These are phyloP conservation scores for Scolecobasidium constrictum DNA, from an alignment of 2,329 filamentous ascomycete genomes.

Conservation along the genomic window DNA sequence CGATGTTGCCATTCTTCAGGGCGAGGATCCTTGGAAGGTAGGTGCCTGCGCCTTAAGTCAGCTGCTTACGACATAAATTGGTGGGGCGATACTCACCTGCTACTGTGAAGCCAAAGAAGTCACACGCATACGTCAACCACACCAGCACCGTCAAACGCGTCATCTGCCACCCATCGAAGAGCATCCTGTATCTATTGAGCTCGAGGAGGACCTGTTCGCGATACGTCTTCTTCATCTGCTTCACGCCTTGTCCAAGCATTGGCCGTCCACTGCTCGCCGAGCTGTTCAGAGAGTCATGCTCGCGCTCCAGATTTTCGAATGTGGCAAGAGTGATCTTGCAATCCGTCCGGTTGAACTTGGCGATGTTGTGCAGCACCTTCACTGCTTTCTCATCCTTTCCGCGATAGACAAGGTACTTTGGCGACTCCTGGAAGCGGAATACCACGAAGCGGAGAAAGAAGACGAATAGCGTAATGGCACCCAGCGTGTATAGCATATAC, in stretches of 20 bases:
- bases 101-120: conserved; percentile 40
- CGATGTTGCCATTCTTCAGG: conserved; percentile 37
- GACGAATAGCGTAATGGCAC: conserved; percentile 59
- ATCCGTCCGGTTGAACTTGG: conserved; percentile 50
- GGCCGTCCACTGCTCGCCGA: conserved; percentile 10
- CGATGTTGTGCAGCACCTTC: conserved; percentile 58
- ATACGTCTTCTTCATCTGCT: conserved; percentile 8
- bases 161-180: conserved; percentile 33
- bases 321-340: conserved; percentile 24
- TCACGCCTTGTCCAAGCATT: background rate
- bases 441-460: conserved; percentile 54
- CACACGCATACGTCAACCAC: conserved; percentile 41
- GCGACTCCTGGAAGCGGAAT: conserved; percentile 64
- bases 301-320: conserved; percentile 23
- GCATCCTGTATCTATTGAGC: conserved; percentile 30
- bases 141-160: conserved; percentile 35
- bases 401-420: conserved; percentile 68
- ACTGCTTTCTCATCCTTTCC: conserved; percentile 60
- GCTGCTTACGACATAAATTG: background rate
- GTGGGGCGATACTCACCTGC: conserved; percentile 22
- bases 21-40: conserved; percentile 41
- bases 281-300: conserved; percentile 18
- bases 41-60: conserved; percentile 21
- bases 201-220: conserved; percentile 28
- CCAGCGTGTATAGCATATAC: conserved; percentile 60